These are phyloP conservation scores for Arabis hirsuta DNA, from an alignment of 345 rosid species.

Conservation along the genomic window DNA sequence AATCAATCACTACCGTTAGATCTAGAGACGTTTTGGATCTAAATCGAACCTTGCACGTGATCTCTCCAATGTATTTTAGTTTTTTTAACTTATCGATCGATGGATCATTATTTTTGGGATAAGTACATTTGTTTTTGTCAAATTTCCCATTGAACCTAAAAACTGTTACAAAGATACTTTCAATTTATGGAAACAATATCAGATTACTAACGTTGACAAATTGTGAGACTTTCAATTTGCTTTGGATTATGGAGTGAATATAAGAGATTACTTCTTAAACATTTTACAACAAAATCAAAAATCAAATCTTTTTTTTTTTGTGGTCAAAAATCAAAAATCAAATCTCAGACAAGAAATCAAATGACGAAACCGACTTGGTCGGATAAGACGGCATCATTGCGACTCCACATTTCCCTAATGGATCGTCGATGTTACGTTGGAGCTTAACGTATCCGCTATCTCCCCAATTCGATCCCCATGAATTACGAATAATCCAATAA, in stretches of 20 bases:
- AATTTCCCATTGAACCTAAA: neutral
- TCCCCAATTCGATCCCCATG: conserved; percentile 35
- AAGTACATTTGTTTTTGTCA: neutral
- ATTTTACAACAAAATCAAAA: neutral
- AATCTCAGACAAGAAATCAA: conserved; percentile 7
- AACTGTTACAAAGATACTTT: neutral
- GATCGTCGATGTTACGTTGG: conserved; percentile 16
- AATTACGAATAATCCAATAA: conserved; percentile 31
- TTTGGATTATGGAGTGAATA: neutral
- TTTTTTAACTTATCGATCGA: neutral
- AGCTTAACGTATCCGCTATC: conserved; percentile 28
- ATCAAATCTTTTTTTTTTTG: neutral
- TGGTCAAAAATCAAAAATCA: neutral
- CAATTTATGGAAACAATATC: neutral
- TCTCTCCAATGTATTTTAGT: neutral
- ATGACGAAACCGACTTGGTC: neutral
- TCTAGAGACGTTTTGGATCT: conserved; percentile 28
- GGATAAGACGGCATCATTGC: conserved; percentile 29
- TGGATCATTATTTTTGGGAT: neutral
- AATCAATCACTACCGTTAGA: conserved; percentile 33
- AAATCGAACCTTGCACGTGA: conserved; percentile 28
- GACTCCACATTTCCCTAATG: conserved; percentile 17
- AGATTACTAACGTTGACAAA: neutral
- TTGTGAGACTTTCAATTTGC: neutral
- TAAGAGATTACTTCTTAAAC: neutral